Conservation (phyloP, 441 rosid species). For the Populus hybrid region DNA sequence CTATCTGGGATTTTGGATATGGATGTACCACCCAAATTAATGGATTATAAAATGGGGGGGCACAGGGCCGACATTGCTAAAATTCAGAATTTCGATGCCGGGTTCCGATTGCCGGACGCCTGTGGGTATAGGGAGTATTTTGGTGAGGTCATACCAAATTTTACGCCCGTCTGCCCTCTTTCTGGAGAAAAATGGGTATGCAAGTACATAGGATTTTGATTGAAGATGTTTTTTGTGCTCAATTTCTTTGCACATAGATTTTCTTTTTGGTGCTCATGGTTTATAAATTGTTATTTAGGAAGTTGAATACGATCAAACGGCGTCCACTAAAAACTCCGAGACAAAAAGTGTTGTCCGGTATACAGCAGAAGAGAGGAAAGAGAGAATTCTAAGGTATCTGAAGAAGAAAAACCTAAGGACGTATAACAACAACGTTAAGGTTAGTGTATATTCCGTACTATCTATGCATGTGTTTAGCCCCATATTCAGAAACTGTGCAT, state of each 20-base stretch:
- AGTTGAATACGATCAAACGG: slow-evolving; percentile 20
- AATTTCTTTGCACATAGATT: not conserved
- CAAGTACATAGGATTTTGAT: not conserved
- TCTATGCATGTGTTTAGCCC: not conserved
- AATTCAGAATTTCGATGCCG: slow-evolving; percentile 27
- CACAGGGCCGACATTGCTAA: slow-evolving; percentile 18
- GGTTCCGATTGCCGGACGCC: slow-evolving; percentile 30
- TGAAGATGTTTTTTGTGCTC: not conserved
- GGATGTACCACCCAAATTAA: slow-evolving; percentile 35
- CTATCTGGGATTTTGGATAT: slow-evolving; percentile 39
- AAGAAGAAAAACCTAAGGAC: slow-evolving; percentile 89
- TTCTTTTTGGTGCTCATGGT: not conserved
- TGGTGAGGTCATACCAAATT: slow-evolving; percentile 38
- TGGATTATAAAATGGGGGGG: slow-evolving; percentile 27
- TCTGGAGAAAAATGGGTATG: slow-evolving; percentile 47
- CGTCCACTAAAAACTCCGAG: slow-evolving; percentile 15
- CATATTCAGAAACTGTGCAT: not conserved
- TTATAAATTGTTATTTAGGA: not conserved
- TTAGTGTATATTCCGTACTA: slow-evolving; percentile 2
- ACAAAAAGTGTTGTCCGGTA: slow-evolving; percentile 61
- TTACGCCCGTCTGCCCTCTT: slow-evolving; percentile 38
- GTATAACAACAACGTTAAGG: slow-evolving; percentile 92
- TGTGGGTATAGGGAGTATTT: slow-evolving; percentile 48
- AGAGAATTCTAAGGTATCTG: slow-evolving; percentile 71
- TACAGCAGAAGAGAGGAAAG: slow-evolving; percentile 79